These are phyloP conservation scores for Arthrobotrys iridis DNA, from an alignment of 2,329 filamentous ascomycete species.

Conservation along the genomic window DNA sequence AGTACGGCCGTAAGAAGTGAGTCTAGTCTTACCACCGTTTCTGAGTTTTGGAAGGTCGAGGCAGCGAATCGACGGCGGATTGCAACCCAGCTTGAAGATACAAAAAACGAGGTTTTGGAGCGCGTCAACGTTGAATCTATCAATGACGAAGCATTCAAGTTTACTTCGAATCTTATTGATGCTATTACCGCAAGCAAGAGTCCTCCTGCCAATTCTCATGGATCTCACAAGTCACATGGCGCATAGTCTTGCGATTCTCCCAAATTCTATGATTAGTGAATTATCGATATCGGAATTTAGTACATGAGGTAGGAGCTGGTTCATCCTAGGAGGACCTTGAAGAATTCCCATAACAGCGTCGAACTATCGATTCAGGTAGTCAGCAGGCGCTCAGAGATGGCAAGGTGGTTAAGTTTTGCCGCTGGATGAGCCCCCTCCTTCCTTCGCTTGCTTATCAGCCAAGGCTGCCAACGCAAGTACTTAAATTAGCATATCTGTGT, in stretches of 20 bases:
- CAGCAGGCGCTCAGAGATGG: no score
- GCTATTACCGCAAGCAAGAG: constrained; percentile 8
- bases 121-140: constrained; percentile 35
- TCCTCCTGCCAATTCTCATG: background rate
- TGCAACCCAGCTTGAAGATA: constrained; percentile 15
- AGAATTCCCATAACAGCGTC: no score
- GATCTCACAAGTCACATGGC: background rate
- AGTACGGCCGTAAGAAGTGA: constrained; percentile 29
- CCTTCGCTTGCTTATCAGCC: constrained; percentile 29
- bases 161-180: constrained; percentile 36
- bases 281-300: background rate
- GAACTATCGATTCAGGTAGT: no score
- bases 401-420: constrained; percentile 28
- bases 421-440: constrained; percentile 10
- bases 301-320: background rate
- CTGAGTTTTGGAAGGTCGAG: constrained; percentile 39
- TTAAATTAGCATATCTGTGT: constrained; percentile 4
- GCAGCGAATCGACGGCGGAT: constrained; percentile 15
- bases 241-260: background rate
- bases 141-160: constrained; percentile 48
- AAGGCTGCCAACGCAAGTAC: background rate
- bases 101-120: constrained; percentile 31
- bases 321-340: background rate
- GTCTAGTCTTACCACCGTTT: background rate
- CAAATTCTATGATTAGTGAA: background rate